Evolutionary conservation across 2,329 filamentous ascomycete genomes (phyloP).

Genomic region (Aspergillus transmontanensis): DNA sequence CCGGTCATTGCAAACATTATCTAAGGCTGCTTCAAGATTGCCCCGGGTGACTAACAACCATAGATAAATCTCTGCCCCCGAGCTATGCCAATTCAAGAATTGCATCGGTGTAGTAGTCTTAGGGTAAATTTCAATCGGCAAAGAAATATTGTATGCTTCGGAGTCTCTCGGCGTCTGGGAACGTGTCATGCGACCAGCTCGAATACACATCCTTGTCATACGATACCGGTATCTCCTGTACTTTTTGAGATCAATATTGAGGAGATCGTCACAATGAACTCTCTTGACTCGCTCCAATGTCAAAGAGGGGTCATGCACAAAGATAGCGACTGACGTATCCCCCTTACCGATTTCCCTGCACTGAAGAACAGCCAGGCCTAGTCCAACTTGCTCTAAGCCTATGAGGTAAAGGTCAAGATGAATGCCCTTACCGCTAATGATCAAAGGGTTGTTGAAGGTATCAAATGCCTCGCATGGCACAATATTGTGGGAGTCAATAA

Average conservation of each 20-base stretch:
- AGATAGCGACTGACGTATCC: background rate
- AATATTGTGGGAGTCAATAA: background rate
- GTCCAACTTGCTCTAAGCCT: background rate
- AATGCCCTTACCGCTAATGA: background rate
- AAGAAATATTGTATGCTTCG: background rate
- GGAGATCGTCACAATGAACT: background rate
- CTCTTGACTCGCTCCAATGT: background rate
- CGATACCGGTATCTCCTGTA: rapidly evolving
- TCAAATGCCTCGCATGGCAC: background rate
- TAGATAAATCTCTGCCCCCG: rapidly evolving
- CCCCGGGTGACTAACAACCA: background rate
- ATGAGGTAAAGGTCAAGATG: background rate
- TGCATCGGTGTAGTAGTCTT: rapidly evolving
- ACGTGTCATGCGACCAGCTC: background rate
- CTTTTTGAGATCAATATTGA: background rate
- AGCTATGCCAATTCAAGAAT: background rate
- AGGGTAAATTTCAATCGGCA: background rate
- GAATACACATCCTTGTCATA: background rate
- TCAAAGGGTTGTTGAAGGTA: background rate
- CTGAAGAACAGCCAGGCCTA: background rate
- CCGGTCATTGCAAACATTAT: rapidly evolving
- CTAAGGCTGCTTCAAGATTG: background rate
- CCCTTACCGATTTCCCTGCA: background rate
- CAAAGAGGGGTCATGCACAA: background rate
- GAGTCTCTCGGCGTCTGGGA: background rate